These are phyloP conservation scores for Nannochloris sp. DNA, from an alignment of 139 green algal genomes.

Conservation along the genomic window DNA sequence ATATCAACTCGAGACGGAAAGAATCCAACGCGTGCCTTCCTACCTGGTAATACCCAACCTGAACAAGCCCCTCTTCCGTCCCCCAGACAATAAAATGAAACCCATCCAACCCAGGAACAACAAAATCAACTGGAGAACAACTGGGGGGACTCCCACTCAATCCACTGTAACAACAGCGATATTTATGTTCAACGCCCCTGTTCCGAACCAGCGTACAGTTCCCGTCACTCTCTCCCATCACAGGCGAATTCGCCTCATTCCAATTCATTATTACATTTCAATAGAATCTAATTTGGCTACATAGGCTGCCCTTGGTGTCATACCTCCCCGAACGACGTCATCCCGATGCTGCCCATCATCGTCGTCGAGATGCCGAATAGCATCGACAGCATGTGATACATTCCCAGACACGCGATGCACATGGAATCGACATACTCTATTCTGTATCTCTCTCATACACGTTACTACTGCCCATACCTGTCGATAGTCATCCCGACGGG, in stretches of 20 bases:
- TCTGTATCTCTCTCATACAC: slow-evolving; percentile 22
- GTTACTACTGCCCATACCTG: slow-evolving; percentile 27
- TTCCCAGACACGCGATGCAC: slow-evolving; percentile 30
- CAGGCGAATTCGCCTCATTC: too few species aligned
- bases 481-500: slow-evolving; percentile 24
- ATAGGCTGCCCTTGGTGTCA: too few species aligned
- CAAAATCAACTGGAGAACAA: slow-evolving; percentile 12
- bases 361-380: neutral
- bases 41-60: slow-evolving; percentile 14
- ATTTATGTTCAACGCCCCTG: neutral
- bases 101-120: slow-evolving; percentile 12
- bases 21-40: neutral
- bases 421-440: slow-evolving; percentile 17
- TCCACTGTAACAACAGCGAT: neutral
- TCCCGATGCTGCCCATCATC: too few species aligned
- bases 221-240: too few species aligned
- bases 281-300: too few species aligned
- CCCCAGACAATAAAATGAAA: slow-evolving; percentile 20
- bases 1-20: neutral
- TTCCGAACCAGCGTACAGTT: too few species aligned
- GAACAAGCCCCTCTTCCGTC: slow-evolving; percentile 1
- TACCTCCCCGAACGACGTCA: too few species aligned
- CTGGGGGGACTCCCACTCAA: neutral
- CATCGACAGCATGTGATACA: neutral
- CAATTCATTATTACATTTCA: too few species aligned